Evolutionary conservation across 768 basidiomycete species (phyloP), one percentile per base, ranked within the genome.

Genomic region (Phylloporus sp.): DNA sequence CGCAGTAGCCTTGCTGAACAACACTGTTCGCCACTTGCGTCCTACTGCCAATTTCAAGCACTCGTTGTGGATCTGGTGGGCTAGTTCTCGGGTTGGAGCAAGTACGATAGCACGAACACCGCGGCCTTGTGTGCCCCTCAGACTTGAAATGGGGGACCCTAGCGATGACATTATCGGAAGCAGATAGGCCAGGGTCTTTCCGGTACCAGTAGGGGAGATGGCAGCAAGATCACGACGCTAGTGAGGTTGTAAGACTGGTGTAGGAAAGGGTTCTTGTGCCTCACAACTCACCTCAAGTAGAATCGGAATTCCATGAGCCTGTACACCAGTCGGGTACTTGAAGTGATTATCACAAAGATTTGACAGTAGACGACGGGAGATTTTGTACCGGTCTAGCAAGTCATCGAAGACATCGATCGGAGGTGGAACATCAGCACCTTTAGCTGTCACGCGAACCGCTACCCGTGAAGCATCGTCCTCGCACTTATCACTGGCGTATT

Each of bases 141-240:
- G 64, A 50, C 74, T 78, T 27, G 82, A 72, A 9, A 76, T 65
- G 6, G 90, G 90, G 4, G 75, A 67, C 13, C 70, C 71, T 6
- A 92, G 70, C 16, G 73, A 68, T 11, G 82, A 73, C 52, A 98
- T 79, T 22, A 92, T 76, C 0, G 97, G 95, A 15, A 97, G 71
- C 13, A 97, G 76, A 69, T 97, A 99, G 0, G 94, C 82, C 6
- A 97, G 76, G 1, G 97, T 99, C 74, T 99, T 99, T 53, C 97
- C 97, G 10, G 91, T 95, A 45, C 97, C 97, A 6, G 97, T 99
- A 0, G 97, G 97, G 1, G 97, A 97, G 18, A 98, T 88, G 26
- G 95, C 95, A 47, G 90, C 86, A 22, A 97, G 76, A 69, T 99
- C 95, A 51, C 90, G 84, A 54, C 74, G 76, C 91, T 91, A 52